Evolutionary conservation across 1,139 yeast genomes (phyloP).

Genomic region (Scheffersomyces stambukii): DNA sequence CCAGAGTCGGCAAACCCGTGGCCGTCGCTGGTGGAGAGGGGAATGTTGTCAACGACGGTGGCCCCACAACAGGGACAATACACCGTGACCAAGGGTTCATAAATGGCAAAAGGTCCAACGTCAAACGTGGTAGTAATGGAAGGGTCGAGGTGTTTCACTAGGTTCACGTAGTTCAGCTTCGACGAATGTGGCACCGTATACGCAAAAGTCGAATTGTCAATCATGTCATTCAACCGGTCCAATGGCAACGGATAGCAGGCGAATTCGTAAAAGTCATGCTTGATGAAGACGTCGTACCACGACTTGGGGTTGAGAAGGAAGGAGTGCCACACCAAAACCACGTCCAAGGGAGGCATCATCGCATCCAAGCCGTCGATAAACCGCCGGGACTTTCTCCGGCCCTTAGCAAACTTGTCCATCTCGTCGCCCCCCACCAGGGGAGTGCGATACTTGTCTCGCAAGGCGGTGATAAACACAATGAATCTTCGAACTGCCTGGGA

Average conservation of each 20-base stretch:
- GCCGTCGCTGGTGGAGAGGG: constrained; percentile 12
- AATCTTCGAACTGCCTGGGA: constrained; percentile 28
- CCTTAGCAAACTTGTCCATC: constrained; percentile 2
- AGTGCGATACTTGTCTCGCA: constrained; percentile 5
- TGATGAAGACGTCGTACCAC: constrained; percentile 23
- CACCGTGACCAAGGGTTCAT: constrained; percentile 4
- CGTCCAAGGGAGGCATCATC: constrained; percentile 30
- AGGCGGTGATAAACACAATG: constrained; percentile 20
- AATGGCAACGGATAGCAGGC: constrained; percentile 26
- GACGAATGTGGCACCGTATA: constrained; percentile 14
- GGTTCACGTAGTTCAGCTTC: constrained; percentile 1
- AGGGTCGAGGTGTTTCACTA: background rate
- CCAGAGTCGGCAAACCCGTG: constrained; percentile 21
- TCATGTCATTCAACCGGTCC: constrained; percentile 14
- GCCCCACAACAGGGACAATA: constrained; percentile 19
- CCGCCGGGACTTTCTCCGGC: too few relatives aligned
- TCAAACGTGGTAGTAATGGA: constrained; percentile 5
- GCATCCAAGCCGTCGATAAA: too few relatives aligned
- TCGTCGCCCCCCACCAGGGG: background rate
- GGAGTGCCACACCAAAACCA: constrained; percentile 39
- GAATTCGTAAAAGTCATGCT: constrained; percentile 20
- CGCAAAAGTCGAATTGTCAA: constrained; percentile 17
- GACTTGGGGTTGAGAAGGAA: constrained; percentile 16
- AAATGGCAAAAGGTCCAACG: constrained; percentile 3
- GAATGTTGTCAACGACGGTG: constrained; percentile 9